Conservation (phyloP, 164 flowering plant genomes). For the Aristolochia californica region DNA sequence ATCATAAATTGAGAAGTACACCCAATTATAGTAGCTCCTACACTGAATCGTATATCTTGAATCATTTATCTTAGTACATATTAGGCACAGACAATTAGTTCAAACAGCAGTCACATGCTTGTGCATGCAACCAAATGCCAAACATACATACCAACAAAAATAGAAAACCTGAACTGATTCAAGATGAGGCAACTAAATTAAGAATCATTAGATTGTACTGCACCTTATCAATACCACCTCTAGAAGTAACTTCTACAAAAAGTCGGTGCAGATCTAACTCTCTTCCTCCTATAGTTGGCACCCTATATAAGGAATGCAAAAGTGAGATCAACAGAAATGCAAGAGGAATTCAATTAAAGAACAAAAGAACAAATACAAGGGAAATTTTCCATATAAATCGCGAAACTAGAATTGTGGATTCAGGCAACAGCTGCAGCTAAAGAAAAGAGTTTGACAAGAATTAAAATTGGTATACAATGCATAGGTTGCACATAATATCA, state of each 20-base stretch:
- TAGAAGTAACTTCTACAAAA: conserved; percentile 86
- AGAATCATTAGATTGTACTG: neutral
- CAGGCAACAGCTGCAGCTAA: too few species aligned
- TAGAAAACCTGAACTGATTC: neutral
- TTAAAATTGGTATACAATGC: too few species aligned
- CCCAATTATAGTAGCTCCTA: too few species aligned
- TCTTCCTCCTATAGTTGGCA: conserved; percentile 83
- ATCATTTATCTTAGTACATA: too few species aligned
- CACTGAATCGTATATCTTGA: too few species aligned
- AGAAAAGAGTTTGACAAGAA: too few species aligned
- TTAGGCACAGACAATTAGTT: too few species aligned
- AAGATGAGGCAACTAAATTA: neutral
- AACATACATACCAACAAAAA: neutral
- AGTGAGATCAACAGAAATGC: neutral
- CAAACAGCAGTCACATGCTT: too few species aligned
- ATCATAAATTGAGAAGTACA: too few species aligned
- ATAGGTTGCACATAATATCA: too few species aligned
- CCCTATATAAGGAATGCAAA: conserved; percentile 33
- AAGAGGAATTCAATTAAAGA: neutral
- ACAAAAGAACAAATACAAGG: neutral
- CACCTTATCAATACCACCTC: conserved; percentile 90
- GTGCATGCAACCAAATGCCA: neutral
- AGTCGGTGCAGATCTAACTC: conserved; percentile 80
- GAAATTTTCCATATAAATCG: neutral
- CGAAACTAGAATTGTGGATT: too few species aligned